Percentiles rank a stretch among this genome's conserved stretches.
Conservation (phyloP, 768 basidiomycete genomes). For the Austroboletus eburneus region DNA sequence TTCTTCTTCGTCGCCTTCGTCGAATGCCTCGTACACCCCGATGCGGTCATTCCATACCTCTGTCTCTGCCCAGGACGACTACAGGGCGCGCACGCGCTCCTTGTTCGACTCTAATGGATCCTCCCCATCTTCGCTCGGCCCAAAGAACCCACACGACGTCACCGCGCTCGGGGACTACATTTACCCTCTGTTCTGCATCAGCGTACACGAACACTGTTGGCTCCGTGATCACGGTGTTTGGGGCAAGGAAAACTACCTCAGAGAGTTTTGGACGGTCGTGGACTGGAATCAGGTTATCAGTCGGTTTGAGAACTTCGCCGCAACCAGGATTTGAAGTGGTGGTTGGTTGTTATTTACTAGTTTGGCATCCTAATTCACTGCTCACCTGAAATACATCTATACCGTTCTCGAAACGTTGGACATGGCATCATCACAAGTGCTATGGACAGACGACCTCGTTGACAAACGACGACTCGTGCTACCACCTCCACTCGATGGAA, state of each 20-base stretch:
- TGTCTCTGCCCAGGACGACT: conserved; percentile 1
- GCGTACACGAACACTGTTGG: conserved; percentile 85
- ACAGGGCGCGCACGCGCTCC: conserved; percentile 21
- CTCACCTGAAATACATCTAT: conserved; percentile 17
- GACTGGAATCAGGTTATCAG: conserved; percentile 64
- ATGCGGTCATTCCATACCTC: conserved; percentile 29
- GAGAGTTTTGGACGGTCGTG: conserved; percentile 77
- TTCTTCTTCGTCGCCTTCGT: conserved; percentile 42
- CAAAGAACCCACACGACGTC: conserved; percentile 23
- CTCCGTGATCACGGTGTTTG: conserved; percentile 85
- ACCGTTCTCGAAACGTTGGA: conserved; percentile 7
- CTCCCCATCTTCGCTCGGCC: conserved; percentile 1
- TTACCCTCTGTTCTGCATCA: conserved; percentile 73
- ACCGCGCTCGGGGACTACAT: conserved; percentile 48
- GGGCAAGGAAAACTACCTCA: conserved; percentile 86
- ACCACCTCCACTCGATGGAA: conserved; percentile 34
- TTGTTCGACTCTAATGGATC: conserved; percentile 21
- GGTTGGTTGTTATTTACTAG: conserved; percentile 6
- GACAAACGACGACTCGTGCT: no score
- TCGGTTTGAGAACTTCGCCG: conserved; percentile 26
- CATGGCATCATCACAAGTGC: background rate
- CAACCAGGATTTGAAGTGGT: conserved; percentile 8
- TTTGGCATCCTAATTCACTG: conserved; percentile 17
- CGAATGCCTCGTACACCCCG: conserved; percentile 35
- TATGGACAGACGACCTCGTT: background rate